A percentile compares a stretch with the other conserved stretches of the same genome.
phyloP scores from a whole-genome alignment of 2,329 filamentous ascomycete genomes.

The Ceratocystis cacaofunesta region DNA sequence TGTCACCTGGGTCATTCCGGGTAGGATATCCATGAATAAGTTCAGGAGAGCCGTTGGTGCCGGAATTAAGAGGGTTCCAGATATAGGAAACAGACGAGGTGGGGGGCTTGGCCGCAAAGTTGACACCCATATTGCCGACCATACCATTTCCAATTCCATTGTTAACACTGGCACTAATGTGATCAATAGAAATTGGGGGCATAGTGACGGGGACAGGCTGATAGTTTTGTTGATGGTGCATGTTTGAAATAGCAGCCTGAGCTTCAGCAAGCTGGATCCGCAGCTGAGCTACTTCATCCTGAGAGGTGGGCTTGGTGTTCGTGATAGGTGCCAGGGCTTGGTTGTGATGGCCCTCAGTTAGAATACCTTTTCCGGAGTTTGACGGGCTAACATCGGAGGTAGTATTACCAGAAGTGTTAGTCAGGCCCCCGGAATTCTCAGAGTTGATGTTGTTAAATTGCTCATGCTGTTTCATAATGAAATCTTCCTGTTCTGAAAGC shows the following conservation, averaged over 20 bases:
- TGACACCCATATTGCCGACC: too few relatives aligned
- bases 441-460: conserved; percentile 31
- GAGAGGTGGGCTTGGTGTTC: conserved; percentile 20
- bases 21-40: background rate
- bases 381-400: background rate
- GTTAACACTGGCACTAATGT: background rate
- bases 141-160: background rate
- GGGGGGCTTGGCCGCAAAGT: background rate
- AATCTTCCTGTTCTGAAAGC: conserved; percentile 48
- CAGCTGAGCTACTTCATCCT: conserved; percentile 50
- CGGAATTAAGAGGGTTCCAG: background rate
- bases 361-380: background rate
- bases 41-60: background rate
- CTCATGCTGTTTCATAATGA: conserved; percentile 44
- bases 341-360: background rate
- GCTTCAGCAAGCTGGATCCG: conserved; percentile 56
- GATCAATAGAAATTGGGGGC: background rate
- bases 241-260: conserved; percentile 29
- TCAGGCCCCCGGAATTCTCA: conserved; percentile 20
- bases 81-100: background rate
- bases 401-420: background rate
- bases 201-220: background rate
- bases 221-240: conserved; percentile 19
- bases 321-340: conserved; percentile 2
- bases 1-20: background rate